phyloP scores from a whole-genome alignment of 202 grass and related monocot species.

The Setaria viridis region DNA sequence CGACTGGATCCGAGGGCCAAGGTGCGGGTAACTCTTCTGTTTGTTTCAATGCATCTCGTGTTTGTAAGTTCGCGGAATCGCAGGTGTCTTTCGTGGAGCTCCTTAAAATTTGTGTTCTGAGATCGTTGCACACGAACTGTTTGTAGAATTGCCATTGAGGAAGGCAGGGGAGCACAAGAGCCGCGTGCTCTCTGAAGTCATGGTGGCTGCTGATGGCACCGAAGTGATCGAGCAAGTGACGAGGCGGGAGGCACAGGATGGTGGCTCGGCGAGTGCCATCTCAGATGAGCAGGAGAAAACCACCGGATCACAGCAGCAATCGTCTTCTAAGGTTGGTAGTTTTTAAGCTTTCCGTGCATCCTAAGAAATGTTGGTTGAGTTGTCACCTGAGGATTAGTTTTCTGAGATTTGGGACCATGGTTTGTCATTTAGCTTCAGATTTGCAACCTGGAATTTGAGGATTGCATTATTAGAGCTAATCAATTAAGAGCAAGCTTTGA shows the following conservation, averaged over 20 bases:
- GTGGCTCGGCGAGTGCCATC: not conserved
- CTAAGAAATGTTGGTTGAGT: conserved; percentile 28
- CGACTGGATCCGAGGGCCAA: conserved; percentile 17
- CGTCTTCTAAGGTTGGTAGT: conserved; percentile 46
- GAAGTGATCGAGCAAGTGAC: conserved; percentile 51
- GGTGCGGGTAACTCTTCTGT: conserved; percentile 2
- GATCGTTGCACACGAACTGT: conserved; percentile 20
- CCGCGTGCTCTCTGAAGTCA: conserved; percentile 54
- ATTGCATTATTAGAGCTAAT: conserved; percentile 23
- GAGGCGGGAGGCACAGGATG: not conserved
- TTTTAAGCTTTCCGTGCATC: not conserved
- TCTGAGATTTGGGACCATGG: not conserved
- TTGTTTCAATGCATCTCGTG: conserved; percentile 16
- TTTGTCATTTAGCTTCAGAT: conserved; percentile 38
- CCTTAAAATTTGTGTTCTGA: not conserved
- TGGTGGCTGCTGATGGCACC: conserved; percentile 34
- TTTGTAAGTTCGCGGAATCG: not conserved
- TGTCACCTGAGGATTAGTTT: conserved; percentile 27
- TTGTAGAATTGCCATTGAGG: conserved; percentile 47
- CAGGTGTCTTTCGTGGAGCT: not conserved
- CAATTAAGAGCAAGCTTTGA: conserved; percentile 21
- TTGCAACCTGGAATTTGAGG: conserved; percentile 14
- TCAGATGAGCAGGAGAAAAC: conserved; percentile 25
- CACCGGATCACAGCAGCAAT: conserved; percentile 25
- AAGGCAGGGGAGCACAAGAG: conserved; percentile 60